phyloP scores from a whole-genome alignment of 23 red algal species.

The Cyanidium caldarium region DNA sequence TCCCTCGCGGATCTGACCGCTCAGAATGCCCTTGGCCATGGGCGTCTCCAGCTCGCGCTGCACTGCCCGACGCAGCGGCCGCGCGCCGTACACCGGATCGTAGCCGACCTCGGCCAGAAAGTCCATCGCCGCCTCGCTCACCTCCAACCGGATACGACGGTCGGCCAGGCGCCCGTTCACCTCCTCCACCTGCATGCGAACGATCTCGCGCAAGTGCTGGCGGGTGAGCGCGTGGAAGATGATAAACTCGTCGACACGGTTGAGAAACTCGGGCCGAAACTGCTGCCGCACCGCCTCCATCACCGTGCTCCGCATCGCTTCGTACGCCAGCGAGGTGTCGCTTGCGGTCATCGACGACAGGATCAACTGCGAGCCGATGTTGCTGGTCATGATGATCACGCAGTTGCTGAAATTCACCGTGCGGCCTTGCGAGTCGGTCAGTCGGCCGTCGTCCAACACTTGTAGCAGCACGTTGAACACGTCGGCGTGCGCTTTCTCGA shows the following conservation, averaged over 20 bases:
- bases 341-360: slow-evolving; percentile 26
- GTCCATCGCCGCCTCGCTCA: slow-evolving; percentile 45
- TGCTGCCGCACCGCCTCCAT: slow-evolving; percentile 65
- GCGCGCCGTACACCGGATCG: slow-evolving; percentile 76
- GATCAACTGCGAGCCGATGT: slow-evolving; percentile 84
- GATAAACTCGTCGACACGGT: slow-evolving; percentile 94
- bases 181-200: slow-evolving; percentile 57
- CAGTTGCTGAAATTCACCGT: slow-evolving; percentile 93
- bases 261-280: slow-evolving; percentile 98
- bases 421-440: slow-evolving; percentile 91
- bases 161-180: slow-evolving; percentile 63
- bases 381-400: slow-evolving; percentile 87
- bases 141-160: slow-evolving; percentile 42
- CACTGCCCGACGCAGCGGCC: slow-evolving; percentile 75
- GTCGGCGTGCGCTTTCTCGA: slow-evolving; percentile 98
- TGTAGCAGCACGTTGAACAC: slow-evolving; percentile 95
- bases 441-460: slow-evolving; percentile 89
- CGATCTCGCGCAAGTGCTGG: slow-evolving; percentile 57
- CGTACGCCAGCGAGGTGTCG: slow-evolving; percentile 24
- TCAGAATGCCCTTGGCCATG: slow-evolving; percentile 70
- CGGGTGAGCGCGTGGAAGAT: slow-evolving; percentile 77
- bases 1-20: slow-evolving; percentile 56
- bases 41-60: slow-evolving; percentile 87
- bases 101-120: slow-evolving; percentile 68
- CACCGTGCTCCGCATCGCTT: slow-evolving; percentile 63